Base-by-base conservation (phyloP, 805 yeast species). In the Candida caryicola region DNA sequence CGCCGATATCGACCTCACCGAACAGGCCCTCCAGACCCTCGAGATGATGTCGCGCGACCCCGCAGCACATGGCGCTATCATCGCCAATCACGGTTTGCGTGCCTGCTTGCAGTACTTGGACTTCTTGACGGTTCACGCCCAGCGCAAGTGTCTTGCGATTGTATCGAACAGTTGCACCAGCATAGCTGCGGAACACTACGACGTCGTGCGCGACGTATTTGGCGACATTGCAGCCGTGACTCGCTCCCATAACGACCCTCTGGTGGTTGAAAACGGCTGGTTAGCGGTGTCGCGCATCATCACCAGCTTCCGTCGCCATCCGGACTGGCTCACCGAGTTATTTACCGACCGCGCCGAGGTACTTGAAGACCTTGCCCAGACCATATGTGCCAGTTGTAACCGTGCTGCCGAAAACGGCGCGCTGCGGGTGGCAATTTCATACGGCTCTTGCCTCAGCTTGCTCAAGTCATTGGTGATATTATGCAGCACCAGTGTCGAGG, bases 81-180 rank as follows among this genome's bases (percentile, higher is more conserved):
- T 87, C 28, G 57, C 68, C 15, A 74, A 77, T 39, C 82, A 83
- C 27, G 82, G 89, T 6, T 57, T 90, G 6, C 61, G 69, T 5
- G 77, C 85, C 0, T 81, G 86, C 44, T 59, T 93, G 31, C 77
- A 76, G 51, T 86, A 79, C 52, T 67, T 90, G 43, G 98, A 93
- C 56, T 91, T 91, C 54, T 84, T 91, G 58, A 85, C 96, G 1
- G 73, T 81, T 15, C 95, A 87, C 62, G 85, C 95, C 1, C 98
- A 91, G 59, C 68, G 95, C 38, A 84, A 88, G 46, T 87, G 95
- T 12, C 62, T 89, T 25, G 64, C 71, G 1, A 83, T 85, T 26
- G 83, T 84, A 13, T 82, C 93, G 3, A 82, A 83, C 50, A 69
- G 90, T 3, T 79, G 87, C 46, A 65, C 72, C 7, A 64, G 64